phyloP scores from a whole-genome alignment of 371 early-diverging fungal species.

The Circinella minor region DNA sequence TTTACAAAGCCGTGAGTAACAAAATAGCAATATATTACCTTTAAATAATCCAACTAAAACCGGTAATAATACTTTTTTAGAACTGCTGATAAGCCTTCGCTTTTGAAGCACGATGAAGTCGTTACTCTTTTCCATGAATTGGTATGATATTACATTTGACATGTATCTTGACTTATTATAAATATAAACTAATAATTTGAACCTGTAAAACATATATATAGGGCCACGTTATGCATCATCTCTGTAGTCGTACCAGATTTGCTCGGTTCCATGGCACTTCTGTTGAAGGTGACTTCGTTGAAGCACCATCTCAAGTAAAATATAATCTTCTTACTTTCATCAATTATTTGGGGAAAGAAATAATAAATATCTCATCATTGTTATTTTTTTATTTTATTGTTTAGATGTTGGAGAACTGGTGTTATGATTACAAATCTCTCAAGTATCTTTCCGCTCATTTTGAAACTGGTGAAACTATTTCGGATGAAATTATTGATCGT shows the following conservation, averaged over 20 bases:
- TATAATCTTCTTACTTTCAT: too few relatives aligned
- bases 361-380: not conserved
- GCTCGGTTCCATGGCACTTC: conserved; percentile 78
- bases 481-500: conserved; percentile 70
- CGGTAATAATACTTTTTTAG: conserved; percentile 23
- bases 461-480: conserved; percentile 72
- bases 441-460: conserved; percentile 75
- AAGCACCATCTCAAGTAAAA: conserved; percentile 81
- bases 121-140: conserved; percentile 80
- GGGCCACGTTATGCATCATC: conserved; percentile 87
- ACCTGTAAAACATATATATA: conserved; percentile 22
- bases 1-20: conserved; percentile 73
- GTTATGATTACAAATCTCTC: conserved; percentile 78
- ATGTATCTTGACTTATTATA: conserved; percentile 28
- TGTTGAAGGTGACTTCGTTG: conserved; percentile 91
- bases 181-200: conserved; percentile 16
- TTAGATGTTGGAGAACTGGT: conserved; percentile 73
- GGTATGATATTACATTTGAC: conserved; percentile 22
- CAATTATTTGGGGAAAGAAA: not conserved
- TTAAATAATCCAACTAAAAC: not conserved
- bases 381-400: not conserved
- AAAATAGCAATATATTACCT: not conserved
- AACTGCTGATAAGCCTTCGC: conserved; percentile 71
- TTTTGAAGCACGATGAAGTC: conserved; percentile 86
- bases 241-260: conserved; percentile 75